These are phyloP conservation scores for Steccherinum ochraceum DNA, from an alignment of 768 basidiomycete species.

Conservation along the genomic window DNA sequence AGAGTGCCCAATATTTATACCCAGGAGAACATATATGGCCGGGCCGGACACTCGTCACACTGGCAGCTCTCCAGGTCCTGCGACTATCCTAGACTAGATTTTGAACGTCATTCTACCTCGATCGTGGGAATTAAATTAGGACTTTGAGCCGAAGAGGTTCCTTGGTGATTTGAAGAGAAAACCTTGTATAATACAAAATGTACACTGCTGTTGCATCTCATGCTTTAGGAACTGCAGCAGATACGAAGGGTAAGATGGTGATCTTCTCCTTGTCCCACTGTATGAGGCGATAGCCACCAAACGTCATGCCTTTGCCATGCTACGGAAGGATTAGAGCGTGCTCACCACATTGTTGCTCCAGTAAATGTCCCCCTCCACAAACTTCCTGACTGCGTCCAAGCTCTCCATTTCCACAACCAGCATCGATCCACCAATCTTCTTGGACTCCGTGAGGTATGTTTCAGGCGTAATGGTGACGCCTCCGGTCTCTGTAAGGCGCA, in stretches of 20 bases:
- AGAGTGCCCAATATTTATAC: too few relatives aligned
- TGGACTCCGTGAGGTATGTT: slow-evolving; percentile 39
- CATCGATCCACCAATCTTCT: slow-evolving; percentile 57
- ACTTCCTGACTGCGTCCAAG: slow-evolving; percentile 37
- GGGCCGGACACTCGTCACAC: background rate
- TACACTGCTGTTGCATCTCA: background rate
- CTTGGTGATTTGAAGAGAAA: background rate
- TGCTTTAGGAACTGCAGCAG: slow-evolving; percentile 24
- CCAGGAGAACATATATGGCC: too few relatives aligned
- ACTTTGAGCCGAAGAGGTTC: background rate
- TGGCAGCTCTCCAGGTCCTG: too few relatives aligned
- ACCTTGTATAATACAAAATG: background rate
- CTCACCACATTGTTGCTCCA: slow-evolving; percentile 37
- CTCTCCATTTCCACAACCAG: slow-evolving; percentile 49
- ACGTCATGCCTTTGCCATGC: too few relatives aligned
- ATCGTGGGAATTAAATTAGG: too few relatives aligned
- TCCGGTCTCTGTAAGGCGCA: slow-evolving; percentile 38
- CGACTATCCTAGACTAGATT: too few relatives aligned
- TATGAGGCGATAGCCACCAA: too few relatives aligned
- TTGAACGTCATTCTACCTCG: too few relatives aligned
- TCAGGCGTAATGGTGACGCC: slow-evolving; percentile 57
- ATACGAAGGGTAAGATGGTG: slow-evolving; percentile 39
- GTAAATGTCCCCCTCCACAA: slow-evolving; percentile 37
- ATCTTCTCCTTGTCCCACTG: slow-evolving; percentile 58
- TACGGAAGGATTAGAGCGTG: slow-evolving; percentile 7